Conservation (phyloP, 768 basidiomycete genomes). For the Russula compacta region DNA sequence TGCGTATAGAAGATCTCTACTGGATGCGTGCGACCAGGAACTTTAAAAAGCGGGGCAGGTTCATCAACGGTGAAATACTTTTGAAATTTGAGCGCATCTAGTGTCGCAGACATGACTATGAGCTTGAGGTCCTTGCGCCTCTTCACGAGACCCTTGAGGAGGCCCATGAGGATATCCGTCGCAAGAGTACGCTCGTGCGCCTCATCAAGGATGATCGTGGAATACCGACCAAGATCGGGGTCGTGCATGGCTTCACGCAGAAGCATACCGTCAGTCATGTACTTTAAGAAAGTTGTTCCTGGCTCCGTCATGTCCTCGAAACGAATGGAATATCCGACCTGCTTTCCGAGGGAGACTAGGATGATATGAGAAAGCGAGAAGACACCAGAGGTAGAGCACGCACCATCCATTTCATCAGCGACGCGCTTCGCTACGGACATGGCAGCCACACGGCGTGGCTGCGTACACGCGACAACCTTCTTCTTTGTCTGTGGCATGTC, state of each 20-base stretch:
- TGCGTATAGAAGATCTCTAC: constrained; percentile 94
- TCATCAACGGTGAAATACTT: constrained; percentile 66
- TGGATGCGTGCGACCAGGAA: constrained; percentile 88
- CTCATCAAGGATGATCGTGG: constrained; percentile 97
- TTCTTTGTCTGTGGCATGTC: constrained; percentile 86
- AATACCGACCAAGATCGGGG: constrained; percentile 78
- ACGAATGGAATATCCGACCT: constrained; percentile 96
- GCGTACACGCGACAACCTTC: constrained; percentile 93
- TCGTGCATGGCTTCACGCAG: constrained; percentile 99
- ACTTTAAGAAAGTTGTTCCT: constrained; percentile 91
- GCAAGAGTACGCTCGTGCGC: constrained; percentile 97
- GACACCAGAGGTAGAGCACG: constrained; percentile 26
- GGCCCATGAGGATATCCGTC: constrained; percentile 97
- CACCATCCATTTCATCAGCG: constrained; percentile 98
- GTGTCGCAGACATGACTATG: constrained; percentile 97
- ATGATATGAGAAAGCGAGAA: constrained; percentile 1
- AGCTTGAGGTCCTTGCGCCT: constrained; percentile 86
- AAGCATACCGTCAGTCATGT: constrained; percentile 99
- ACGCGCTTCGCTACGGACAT: constrained; percentile 99
- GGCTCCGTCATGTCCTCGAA: constrained; percentile 95
- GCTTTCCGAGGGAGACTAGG: constrained; percentile 80
- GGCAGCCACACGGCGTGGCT: constrained; percentile 91
- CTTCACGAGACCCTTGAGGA: constrained; percentile 78
- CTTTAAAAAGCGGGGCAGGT: constrained; percentile 75
- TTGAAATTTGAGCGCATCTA: constrained; percentile 95